Evolutionary conservation across 495 filamentous ascomycete genomes (phyloP), one percentile per base, ranked within the genome.

Genomic region (Pyronema domesticum): DNA sequence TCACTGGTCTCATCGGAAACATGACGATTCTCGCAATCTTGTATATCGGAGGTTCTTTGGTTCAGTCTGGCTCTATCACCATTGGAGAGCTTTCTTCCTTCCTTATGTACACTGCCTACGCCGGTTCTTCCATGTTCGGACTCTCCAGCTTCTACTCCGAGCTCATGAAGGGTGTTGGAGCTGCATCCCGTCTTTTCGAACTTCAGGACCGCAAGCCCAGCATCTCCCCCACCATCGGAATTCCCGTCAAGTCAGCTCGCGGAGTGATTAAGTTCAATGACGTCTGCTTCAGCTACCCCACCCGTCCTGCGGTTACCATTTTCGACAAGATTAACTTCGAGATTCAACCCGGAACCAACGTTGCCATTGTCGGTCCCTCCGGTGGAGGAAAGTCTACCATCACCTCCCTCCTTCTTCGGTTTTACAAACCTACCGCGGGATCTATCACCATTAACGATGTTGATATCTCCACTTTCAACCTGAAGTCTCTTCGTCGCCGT

Each of bases 101-200:
- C 68, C 73, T 98, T 64, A 95, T 98, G 91, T 65, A 65, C 43
- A 65, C 63, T 30, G 63, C 63, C 33, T 65, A 65, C 34, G 62
- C 63, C 33, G 63, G 63, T 35, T 65, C 63, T 7, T 87, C 82
- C 69, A 77, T 98, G 57, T 93, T 96, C 58, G 91, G 91, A 3
- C 71, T 98, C 8, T 93, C 87, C 35, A 85, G 82, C 60, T 98
- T 98, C 71, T 95, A 94, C 71, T 94, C 88, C 8, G 91, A 98
- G 67, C 76, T 98, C 15, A 96, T 95, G 91, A 96, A 96, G 65
- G 93, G 93, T 39, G 91, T 95, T 18, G 91, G 91, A 60, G 91
- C 91, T 37, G 93, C 91, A 10, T 89, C 82, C 62, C 84, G 91
- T 23, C 74, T 98, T 6, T 98, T 98, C 65, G 91, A 98, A 65